Base-by-base conservation (phyloP, 2,329 filamentous ascomycete genomes). In the Microsporum audouinii region DNA sequence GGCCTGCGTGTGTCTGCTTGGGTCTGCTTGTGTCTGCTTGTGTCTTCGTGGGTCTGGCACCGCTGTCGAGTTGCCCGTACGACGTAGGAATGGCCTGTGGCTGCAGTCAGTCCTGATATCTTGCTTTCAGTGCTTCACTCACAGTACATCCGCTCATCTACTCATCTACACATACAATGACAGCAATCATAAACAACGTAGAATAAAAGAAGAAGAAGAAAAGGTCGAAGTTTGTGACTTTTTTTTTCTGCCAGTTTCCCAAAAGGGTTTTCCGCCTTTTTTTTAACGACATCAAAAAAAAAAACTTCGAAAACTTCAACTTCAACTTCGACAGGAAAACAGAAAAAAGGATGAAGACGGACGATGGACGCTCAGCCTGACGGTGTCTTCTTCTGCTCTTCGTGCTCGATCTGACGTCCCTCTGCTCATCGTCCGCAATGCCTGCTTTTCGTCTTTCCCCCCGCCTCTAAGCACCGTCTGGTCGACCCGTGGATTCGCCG, bases 401-500 rank as follows among this genome's bases (percentile, higher is more conserved):
- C 33, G 7, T 39, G 36, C 53, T 57, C 36, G 51, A 27, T 17
- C 31, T 8, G 53, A 36, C 36, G 17, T 41, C 23, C 17, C 17
- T 23, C 36, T 43, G 39, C 36, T 36, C 39, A 23, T 5, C 39
- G 8, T 10, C 29, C 56, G 56, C 56, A 43, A 58, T 58, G 56
- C 36, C 49, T 55, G 49, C 7, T 29, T 49, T 29, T n/a, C 2
- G 6, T 36, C 38, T 17, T 39, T 31, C 43, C 23, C 56, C 56
- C 56, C 56, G 56, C 56, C 56, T 58, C 34, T 49, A 29, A 49
- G 45, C 45, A 33, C 23, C 45, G 43, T 23, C 43, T 47, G 43
- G 17, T 12, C 43, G 23, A n/a, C 43, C 43, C 23, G 8, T 47
- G 43, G 43, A 7, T 23, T 17, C 17, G 23, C n/a, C 43, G 23